Percentiles rank a stretch among this genome's conserved stretches.
Evolutionary conservation across 257 asterid genomes (phyloP).

Genomic region (Salvia hispanica): DNA sequence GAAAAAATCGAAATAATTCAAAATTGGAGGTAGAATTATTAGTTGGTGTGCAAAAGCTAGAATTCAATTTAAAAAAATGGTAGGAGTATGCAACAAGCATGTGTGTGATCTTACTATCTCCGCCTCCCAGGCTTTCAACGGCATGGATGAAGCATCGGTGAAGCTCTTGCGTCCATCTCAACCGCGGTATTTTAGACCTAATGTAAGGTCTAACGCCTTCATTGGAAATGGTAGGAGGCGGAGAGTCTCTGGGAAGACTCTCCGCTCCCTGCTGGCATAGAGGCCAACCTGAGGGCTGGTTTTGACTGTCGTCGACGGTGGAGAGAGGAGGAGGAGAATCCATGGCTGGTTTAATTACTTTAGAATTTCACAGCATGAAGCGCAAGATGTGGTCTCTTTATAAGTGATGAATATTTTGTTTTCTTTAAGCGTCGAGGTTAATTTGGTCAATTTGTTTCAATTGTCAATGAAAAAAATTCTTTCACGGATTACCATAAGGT

Average conservation of each 20-base stretch:
- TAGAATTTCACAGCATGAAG: conserved; percentile 3
- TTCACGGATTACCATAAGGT: conserved; percentile 40
- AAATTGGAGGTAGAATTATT: no score
- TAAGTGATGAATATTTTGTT: no score
- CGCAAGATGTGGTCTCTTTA: conserved; percentile 20
- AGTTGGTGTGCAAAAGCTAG: no score
- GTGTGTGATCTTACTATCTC: conserved; percentile 47
- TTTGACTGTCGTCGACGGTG: conserved; percentile 21
- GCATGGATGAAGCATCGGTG: conserved; percentile 67
- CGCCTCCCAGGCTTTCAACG: conserved; percentile 73
- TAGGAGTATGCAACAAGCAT: no score
- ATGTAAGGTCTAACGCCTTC: conserved; percentile 55
- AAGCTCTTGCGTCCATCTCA: conserved; percentile 72
- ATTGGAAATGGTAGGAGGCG: neutral
- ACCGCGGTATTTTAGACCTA: conserved; percentile 63
- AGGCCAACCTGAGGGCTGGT: neutral
- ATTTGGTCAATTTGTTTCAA: conserved; percentile 41
- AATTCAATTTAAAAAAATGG: no score
- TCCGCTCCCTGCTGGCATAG: neutral
- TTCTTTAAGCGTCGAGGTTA: conserved; percentile 23
- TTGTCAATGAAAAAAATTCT: conserved; percentile 32
- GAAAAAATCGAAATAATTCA: no score
- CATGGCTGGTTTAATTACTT: conserved; percentile 28
- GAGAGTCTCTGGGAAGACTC: conserved; percentile 1
- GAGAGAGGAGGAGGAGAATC: conserved; percentile 32